Percentiles rank a stretch among this genome's conserved stretches.
phyloP scores from a whole-genome alignment of 805 yeast genomes.

The Monosporozyma siamensis region DNA sequence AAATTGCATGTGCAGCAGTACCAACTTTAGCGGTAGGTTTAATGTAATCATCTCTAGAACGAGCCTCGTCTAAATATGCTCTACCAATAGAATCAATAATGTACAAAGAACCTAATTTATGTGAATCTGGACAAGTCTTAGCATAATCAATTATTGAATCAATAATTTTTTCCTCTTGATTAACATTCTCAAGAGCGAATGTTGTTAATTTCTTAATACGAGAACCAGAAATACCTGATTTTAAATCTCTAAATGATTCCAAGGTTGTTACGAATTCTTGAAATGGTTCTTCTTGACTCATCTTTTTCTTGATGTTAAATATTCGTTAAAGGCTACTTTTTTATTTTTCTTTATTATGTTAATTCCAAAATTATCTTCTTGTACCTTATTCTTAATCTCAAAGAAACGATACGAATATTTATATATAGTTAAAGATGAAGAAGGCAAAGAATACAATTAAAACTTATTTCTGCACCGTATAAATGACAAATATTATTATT shows the following conservation, averaged over 20 bases:
- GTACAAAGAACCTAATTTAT: slow-evolving; percentile 85
- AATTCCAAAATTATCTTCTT: too few species aligned
- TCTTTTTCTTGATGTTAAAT: neutral
- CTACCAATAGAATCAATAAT: slow-evolving; percentile 89
- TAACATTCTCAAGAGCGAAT: slow-evolving; percentile 61
- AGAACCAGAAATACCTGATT: slow-evolving; percentile 91
- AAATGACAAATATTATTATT: too few species aligned
- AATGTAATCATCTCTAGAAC: slow-evolving; percentile 42
- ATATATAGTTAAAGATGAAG: too few species aligned
- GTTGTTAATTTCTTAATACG: slow-evolving; percentile 83
- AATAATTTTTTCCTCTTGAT: slow-evolving; percentile 25
- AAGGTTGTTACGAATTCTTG: slow-evolving; percentile 34
- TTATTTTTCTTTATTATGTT: neutral
- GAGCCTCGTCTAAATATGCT: slow-evolving; percentile 69
- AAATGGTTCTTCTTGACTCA: slow-evolving; percentile 17
- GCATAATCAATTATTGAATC: slow-evolving; percentile 36
- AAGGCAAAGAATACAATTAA: too few species aligned
- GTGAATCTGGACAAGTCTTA: slow-evolving; percentile 63
- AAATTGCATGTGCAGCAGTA: slow-evolving; percentile 64
- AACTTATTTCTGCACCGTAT: too few species aligned
- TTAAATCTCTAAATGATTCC: slow-evolving; percentile 41
- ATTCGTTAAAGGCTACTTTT: neutral
- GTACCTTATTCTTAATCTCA: too few species aligned
- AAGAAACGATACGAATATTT: too few species aligned
- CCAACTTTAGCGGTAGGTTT: slow-evolving; percentile 51